These are phyloP conservation scores for Fraxinus platypoda DNA, from an alignment of 305 asterid species.

Conservation along the genomic window DNA sequence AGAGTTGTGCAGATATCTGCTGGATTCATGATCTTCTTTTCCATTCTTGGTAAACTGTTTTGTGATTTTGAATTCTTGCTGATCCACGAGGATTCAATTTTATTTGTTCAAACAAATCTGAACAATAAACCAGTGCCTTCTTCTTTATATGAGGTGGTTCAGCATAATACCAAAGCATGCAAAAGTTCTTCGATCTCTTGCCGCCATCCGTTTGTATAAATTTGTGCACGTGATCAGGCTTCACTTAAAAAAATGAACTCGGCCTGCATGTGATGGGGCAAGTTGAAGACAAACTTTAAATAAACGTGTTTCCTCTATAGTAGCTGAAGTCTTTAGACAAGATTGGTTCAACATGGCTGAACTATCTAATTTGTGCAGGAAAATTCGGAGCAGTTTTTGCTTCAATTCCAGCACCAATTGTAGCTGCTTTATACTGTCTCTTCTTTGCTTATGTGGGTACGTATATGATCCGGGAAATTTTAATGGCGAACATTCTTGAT, in stretches of 20 bases:
- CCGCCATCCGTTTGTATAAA: not conserved
- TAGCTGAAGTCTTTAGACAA: not conserved
- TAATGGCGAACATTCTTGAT: not conserved
- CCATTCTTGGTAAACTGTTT: slow-evolving; percentile 61
- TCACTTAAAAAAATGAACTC: not conserved
- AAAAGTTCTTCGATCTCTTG: not conserved
- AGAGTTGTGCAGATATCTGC: slow-evolving; percentile 93
- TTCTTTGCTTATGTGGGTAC: slow-evolving; percentile 88
- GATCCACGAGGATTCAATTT: not conserved
- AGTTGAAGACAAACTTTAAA: not conserved
- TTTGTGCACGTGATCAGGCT: not conserved
- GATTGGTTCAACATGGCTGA: not conserved
- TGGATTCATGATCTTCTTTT: slow-evolving; percentile 93
- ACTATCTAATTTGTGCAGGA: slow-evolving; percentile 39
- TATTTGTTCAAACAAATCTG: not conserved
- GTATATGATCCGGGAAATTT: slow-evolving; percentile 21
- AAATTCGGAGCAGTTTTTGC: slow-evolving; percentile 95
- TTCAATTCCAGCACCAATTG: slow-evolving; percentile 87
- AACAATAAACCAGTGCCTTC: not conserved
- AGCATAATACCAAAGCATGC: not conserved
- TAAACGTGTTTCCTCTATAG: not conserved
- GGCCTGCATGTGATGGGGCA: not conserved
- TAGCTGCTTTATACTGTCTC: slow-evolving; percentile 83
- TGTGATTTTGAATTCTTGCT: not conserved
- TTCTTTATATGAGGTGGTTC: not conserved